phyloP scores from a whole-genome alignment of 2,329 filamentous ascomycete species.

The Arthrobotrys musiformis region DNA sequence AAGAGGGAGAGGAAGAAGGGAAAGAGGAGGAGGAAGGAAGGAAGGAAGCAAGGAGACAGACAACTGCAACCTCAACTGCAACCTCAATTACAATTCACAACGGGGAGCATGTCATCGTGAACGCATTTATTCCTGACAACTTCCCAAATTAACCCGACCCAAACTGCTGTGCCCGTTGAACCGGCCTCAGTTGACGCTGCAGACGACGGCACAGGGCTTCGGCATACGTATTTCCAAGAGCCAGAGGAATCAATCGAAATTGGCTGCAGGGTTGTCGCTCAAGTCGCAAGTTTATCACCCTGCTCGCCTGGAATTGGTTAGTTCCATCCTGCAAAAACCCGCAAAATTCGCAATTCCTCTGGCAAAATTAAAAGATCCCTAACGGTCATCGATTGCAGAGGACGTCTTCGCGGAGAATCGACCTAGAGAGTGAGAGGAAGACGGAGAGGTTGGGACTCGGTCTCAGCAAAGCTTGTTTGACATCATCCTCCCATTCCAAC shows the following conservation, averaged over 20 bases:
- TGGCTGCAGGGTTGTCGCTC: slow-evolving; percentile 32
- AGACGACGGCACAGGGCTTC: background rate
- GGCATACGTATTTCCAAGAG: no score
- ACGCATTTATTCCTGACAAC: slow-evolving; percentile 1
- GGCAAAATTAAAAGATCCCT: no score
- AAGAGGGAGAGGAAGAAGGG: no score
- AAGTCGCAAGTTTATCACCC: slow-evolving; percentile 43
- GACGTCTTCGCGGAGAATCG: no score
- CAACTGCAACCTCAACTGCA: background rate
- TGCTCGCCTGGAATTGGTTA: slow-evolving; percentile 1
- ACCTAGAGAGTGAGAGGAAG: background rate
- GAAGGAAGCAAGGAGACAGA: background rate
- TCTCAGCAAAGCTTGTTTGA: no score
- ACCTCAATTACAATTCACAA: background rate
- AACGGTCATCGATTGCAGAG: no score
- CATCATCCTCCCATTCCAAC: background rate
- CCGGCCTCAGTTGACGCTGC: background rate
- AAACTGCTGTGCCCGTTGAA: background rate
- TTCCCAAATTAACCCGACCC: background rate
- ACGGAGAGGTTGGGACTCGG: background rate
- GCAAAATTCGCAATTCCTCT: background rate
- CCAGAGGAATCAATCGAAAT: slow-evolving; percentile 18
- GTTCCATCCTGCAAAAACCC: background rate
- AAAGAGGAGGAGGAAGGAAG: no score
- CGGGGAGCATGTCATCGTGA: slow-evolving; percentile 12